Conservation (phyloP, 2,329 filamentous ascomycete species). For the Cordyceps militaris region DNA sequence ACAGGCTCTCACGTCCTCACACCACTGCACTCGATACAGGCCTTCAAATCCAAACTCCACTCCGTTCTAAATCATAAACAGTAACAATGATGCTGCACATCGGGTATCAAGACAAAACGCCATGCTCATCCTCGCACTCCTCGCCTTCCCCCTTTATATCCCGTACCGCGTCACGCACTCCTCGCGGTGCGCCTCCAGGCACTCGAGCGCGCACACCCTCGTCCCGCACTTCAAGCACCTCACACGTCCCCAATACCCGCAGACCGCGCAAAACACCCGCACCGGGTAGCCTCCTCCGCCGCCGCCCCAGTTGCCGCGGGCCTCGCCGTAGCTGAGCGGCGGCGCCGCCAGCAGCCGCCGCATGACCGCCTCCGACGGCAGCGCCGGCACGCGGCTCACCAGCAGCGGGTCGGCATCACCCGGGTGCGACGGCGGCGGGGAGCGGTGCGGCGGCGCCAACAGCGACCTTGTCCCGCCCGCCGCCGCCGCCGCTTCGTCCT, state of each 20-base stretch:
- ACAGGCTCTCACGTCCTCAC: too few species aligned
- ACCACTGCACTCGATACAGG: too few species aligned
- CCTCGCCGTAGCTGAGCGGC: conserved; percentile 62
- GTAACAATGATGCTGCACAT: background rate
- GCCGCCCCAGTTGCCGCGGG: conserved; percentile 38
- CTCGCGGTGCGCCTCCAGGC: conserved; percentile 64
- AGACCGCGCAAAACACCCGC: conserved; percentile 68
- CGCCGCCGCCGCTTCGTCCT: background rate
- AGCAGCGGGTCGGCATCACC: conserved; percentile 53
- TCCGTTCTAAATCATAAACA: background rate
- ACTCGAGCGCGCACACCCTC: conserved; percentile 69
- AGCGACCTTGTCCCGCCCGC: conserved; percentile 22
- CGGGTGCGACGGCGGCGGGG: conserved; percentile 34
- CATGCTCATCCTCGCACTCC: background rate
- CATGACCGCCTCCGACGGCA: conserved; percentile 55
- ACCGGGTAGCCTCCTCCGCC: conserved; percentile 40
- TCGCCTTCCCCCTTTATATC: conserved; percentile 19
- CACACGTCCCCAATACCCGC: conserved; percentile 74
- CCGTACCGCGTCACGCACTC: conserved; percentile 63
- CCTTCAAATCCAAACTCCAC: too few species aligned
- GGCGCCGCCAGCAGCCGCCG: conserved; percentile 55
- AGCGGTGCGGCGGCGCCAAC: conserved; percentile 27
- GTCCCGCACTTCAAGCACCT: conserved; percentile 73
- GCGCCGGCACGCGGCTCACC: conserved; percentile 47
- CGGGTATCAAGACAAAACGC: conserved; percentile 10